Evolutionary conservation across 805 yeast genomes (phyloP).

Genomic region (Diddensiella transvaalensis): DNA sequence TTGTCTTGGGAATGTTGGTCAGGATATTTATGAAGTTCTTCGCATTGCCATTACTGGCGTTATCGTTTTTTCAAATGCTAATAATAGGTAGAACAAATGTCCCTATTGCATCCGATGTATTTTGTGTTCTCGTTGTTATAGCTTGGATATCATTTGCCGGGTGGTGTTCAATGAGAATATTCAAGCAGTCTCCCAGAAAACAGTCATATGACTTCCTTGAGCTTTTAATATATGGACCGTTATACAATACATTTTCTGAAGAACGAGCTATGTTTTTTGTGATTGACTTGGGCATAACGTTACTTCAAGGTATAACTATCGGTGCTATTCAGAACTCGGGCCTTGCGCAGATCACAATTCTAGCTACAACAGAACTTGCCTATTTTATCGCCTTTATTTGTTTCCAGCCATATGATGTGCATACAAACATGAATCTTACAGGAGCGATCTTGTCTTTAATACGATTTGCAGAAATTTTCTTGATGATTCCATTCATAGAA

Average conservation of each 20-base stretch:
- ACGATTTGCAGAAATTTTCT: constrained; percentile 23
- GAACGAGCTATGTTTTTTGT: constrained; percentile 19
- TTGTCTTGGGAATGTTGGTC: constrained; percentile 29
- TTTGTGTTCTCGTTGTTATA: constrained; percentile 28
- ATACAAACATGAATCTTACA: constrained; percentile 29
- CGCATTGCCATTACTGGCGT: constrained; percentile 30
- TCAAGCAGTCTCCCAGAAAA: constrained; percentile 18
- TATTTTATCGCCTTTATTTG: constrained; percentile 20
- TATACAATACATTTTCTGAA: constrained; percentile 32
- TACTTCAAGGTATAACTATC: constrained; percentile 31
- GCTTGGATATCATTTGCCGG: constrained; percentile 26
- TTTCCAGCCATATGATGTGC: constrained; percentile 28
- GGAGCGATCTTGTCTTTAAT: constrained; percentile 18
- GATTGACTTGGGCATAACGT: constrained; percentile 21
- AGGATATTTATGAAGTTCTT: constrained; percentile 27
- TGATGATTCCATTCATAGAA: constrained; percentile 29
- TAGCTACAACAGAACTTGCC: constrained; percentile 29
- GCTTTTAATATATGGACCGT: constrained; percentile 29
- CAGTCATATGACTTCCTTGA: constrained; percentile 27
- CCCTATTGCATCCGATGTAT: constrained; percentile 25
- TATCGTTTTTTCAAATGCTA: constrained; percentile 30
- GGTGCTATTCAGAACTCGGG: constrained; percentile 35
- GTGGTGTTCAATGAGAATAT: constrained; percentile 14
- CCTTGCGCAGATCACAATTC: constrained; percentile 32
- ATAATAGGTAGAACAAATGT: constrained; percentile 19